Conservation (phyloP, 192 early-diverging fungal genomes). For the Phlyctochytrium arcticum region DNA sequence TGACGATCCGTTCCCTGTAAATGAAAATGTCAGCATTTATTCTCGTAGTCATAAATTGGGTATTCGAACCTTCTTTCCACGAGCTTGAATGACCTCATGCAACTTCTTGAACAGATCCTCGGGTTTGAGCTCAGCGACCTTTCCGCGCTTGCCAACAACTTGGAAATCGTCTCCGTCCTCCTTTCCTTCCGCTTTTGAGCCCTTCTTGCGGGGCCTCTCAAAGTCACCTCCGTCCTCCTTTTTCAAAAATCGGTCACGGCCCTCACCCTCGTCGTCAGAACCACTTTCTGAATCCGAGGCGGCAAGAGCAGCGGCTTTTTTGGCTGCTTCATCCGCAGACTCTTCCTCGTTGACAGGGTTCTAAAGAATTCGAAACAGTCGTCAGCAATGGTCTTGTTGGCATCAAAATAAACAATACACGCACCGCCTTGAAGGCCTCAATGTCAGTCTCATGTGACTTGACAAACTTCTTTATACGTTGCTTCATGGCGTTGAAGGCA, state of each 20-base stretch:
- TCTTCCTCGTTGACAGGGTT: conserved; percentile 52
- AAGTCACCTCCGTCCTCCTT: conserved; percentile 36
- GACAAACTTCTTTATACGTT: conserved; percentile 85
- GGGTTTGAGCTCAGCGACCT: conserved; percentile 54
- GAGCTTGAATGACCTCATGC: conserved; percentile 67
- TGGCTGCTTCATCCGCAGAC: conserved; percentile 44
- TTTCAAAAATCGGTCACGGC: conserved; percentile 34
- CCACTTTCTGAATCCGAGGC: conserved; percentile 52
- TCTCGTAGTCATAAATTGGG: background rate
- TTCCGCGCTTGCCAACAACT: conserved; percentile 48
- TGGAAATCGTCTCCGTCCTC: conserved; percentile 44
- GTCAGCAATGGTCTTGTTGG: background rate
- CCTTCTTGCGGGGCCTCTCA: conserved; percentile 20
- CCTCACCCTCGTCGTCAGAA: conserved; percentile 58
- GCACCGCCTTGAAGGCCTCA: conserved; percentile 52
- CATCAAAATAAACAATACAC: background rate
- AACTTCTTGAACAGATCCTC: conserved; percentile 84
- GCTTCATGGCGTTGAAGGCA: conserved; percentile 88
- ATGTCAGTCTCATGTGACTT: conserved; percentile 73
- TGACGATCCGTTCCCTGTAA: conserved; percentile 79
- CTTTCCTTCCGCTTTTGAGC: conserved; percentile 23
- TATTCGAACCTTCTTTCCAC: conserved; percentile 82
- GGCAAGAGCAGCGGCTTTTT: conserved; percentile 34
- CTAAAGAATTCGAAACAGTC: conserved; percentile 11
- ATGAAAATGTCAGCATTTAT: background rate